phyloP scores from a whole-genome alignment of 148 eudicot species.

The Suaeda aralocaspica region DNA sequence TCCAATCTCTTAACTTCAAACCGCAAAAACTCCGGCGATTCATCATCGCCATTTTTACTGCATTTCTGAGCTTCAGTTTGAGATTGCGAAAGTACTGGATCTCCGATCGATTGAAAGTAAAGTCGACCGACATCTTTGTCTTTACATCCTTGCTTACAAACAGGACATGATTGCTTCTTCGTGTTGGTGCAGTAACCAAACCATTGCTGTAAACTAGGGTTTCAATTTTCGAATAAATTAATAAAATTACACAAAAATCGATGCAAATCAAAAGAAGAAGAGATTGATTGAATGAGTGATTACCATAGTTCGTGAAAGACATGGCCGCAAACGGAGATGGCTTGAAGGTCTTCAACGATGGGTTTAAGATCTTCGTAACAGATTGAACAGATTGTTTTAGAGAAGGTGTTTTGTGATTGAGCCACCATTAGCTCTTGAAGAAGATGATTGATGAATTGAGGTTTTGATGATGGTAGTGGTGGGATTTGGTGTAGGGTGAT shows the following conservation, averaged over 20 bases:
- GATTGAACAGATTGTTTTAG: slow-evolving; percentile 84
- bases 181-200: slow-evolving; percentile 63
- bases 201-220: slow-evolving; percentile 91
- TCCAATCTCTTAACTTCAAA: slow-evolving; percentile 60
- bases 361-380: slow-evolving; percentile 97
- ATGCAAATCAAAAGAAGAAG: background rate
- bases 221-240: slow-evolving; percentile 14
- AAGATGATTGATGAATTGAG: background rate
- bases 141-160: slow-evolving; percentile 80
- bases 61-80: slow-evolving; percentile 38
- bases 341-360: slow-evolving; percentile 81
- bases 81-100: slow-evolving; percentile 43
- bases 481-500: background rate
- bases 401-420: slow-evolving; percentile 31
- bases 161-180: slow-evolving; percentile 81
- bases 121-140: slow-evolving; percentile 56
- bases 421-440: slow-evolving; percentile 18
- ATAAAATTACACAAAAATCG: background rate
- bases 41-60: slow-evolving; percentile 6
- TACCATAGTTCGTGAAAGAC: slow-evolving; percentile 98
- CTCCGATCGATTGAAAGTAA: slow-evolving; percentile 84
- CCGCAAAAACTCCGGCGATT: slow-evolving; percentile 48
- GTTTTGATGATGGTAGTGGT: background rate
- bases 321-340: slow-evolving; percentile 90
- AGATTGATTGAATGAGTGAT: background rate